phyloP scores from a whole-genome alignment of 306 rosid species.

The Benincasa hispida region DNA sequence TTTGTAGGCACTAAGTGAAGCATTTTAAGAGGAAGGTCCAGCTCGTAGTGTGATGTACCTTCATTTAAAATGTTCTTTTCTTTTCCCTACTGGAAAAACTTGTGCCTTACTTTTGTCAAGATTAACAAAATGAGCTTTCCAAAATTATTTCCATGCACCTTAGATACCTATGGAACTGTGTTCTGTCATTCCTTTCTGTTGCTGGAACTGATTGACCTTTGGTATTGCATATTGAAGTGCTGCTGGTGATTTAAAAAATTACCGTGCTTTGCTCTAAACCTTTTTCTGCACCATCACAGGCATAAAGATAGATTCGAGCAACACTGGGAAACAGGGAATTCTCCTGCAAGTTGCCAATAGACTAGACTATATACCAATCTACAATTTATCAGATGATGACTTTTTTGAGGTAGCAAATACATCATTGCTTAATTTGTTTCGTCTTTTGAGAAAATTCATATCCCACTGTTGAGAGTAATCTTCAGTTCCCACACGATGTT shows the following conservation, averaged over 20 bases:
- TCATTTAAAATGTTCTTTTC: background rate
- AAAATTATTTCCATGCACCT: background rate
- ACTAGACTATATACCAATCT: slow-evolving; percentile 32
- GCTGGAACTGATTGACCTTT: background rate
- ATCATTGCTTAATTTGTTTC: background rate
- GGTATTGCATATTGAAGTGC: background rate
- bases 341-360: slow-evolving; percentile 33
- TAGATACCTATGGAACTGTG: background rate
- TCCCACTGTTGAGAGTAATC: background rate
- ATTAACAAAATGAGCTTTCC: background rate
- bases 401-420: slow-evolving; percentile 43
- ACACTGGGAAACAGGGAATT: slow-evolving; percentile 21
- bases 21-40: background rate
- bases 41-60: background rate
- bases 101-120: background rate
- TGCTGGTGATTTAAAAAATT: background rate
- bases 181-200: background rate
- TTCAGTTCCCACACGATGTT: background rate
- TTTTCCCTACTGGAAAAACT: background rate
- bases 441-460: background rate
- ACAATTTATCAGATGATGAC: slow-evolving; percentile 58
- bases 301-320: slow-evolving; percentile 22
- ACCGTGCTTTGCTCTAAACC: background rate
- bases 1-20: slow-evolving; percentile 1
- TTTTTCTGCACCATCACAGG: slow-evolving; percentile 29